Evolutionary conservation across 306 rosid species (phyloP).

Genomic region (Senna tora): DNA sequence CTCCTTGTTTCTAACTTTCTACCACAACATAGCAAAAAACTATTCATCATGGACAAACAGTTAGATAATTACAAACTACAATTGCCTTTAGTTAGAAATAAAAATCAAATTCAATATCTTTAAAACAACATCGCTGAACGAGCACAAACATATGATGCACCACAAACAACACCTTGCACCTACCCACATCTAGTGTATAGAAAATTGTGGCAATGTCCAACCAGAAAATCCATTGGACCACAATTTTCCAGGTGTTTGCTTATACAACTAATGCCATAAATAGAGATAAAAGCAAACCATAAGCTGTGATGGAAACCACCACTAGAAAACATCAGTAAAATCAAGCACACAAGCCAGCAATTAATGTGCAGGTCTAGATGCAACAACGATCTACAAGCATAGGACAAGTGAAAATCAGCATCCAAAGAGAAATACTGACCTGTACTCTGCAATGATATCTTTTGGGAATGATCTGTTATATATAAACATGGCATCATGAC

Average conservation of each 20-base stretch:
- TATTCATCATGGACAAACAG: constrained; percentile 18
- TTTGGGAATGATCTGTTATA: too few relatives aligned
- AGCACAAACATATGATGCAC: constrained; percentile 21
- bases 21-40: not conserved
- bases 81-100: not conserved
- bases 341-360: not conserved
- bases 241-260: not conserved
- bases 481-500: not conserved
- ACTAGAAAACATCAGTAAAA: not conserved
- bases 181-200: not conserved
- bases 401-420: not conserved
- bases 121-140: not conserved
- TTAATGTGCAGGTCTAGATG: not conserved
- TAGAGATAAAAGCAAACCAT: not conserved
- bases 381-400: not conserved
- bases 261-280: not conserved
- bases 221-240: not conserved
- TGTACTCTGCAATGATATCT: not conserved
- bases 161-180: constrained; percentile 25
- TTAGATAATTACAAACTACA: constrained; percentile 27
- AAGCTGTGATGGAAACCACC: not conserved
- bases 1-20: not conserved
- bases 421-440: constrained; percentile 1
- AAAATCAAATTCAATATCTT: not conserved
- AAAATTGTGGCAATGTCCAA: not conserved